Evolutionary conservation across 1,284 basidiomycete species (phyloP), one percentile per base, ranked within the genome.

Genomic region (Sutorius eximius): DNA sequence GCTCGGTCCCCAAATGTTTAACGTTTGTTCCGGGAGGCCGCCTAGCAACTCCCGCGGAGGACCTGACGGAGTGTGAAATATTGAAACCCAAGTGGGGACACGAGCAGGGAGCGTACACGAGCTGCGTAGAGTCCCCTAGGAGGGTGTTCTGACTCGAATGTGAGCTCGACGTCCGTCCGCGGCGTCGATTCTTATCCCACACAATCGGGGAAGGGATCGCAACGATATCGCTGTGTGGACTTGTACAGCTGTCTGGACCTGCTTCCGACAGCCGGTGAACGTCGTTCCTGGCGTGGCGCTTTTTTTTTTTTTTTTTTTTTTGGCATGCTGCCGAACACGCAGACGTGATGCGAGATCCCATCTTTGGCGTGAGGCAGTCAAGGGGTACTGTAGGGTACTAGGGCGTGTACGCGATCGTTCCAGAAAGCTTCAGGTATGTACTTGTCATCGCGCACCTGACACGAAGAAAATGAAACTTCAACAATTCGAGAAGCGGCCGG

Each of bases 21-120:
- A 22, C 46, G 54, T 38, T 38, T 20, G 37, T 38, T 38, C 37
- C 33, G 33, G 8, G 33, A 34, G 59, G 33, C 53, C 63, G 67
- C 67, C 37, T 69, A 66, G 64, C 65, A 67, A 69, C 65, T 67
- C 62, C 59, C 59, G 57, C 11, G 11, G 37, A 59, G 66, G 61
- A 53, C 58, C 63, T 62, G 63, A 20, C 64, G 63, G 63, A 57
- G 55, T 56, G 30, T 41, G 6, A 51, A 63, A 38, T 50, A 37
- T 58, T 32, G 0, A 48, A 51, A 34, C 64, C 12, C 64, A 52
- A 64, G 52, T 20, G 32, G 61, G 38, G 49, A 57, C 45, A 16
- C 30, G 15, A 10, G 45, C 37, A 12, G 22, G 29, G 3, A 2
- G 15, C 6, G 24, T 27, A 63, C 59, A 55, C 55, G 55, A 61